These are phyloP conservation scores for Aspergillus nomiae DNA, from an alignment of 2,329 filamentous ascomycete species.

Conservation along the genomic window DNA sequence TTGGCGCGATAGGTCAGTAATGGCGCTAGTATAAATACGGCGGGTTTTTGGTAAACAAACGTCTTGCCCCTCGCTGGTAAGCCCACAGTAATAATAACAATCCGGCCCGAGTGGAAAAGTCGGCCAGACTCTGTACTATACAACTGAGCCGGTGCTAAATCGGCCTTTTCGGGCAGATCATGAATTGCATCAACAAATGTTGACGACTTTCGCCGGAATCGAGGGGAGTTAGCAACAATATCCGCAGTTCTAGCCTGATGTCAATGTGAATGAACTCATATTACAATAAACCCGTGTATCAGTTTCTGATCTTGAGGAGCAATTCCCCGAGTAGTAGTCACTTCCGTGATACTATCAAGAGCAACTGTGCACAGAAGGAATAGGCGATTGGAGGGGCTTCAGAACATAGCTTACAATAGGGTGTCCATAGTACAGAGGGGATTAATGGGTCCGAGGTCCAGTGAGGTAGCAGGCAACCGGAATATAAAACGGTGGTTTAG, in stretches of 20 bases:
- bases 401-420: slow-evolving; percentile 44
- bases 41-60: slow-evolving; percentile 49
- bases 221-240: slow-evolving; percentile 85
- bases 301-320: background rate
- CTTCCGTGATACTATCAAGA: background rate
- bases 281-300: background rate
- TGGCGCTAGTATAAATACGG: background rate
- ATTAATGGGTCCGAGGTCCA: background rate
- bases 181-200: slow-evolving; percentile 98
- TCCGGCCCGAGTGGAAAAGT: slow-evolving; percentile 94
- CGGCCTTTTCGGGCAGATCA: slow-evolving; percentile 78
- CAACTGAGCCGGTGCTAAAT: slow-evolving; percentile 91
- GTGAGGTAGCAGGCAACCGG: background rate
- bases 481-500: background rate
- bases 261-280: slow-evolving; percentile 24
- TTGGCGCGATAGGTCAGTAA: slow-evolving; percentile 8
- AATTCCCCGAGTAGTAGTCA: background rate
- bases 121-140: slow-evolving; percentile 98
- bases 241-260: slow-evolving; percentile 71
- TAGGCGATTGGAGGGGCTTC: background rate
- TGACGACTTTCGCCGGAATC: slow-evolving; percentile 88
- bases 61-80: slow-evolving; percentile 95
- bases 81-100: slow-evolving; percentile 96
- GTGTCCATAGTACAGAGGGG: slow-evolving; percentile 46
- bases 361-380: background rate